phyloP scores from a whole-genome alignment of 1,139 yeast species.

The Nakaseomyces glabratus region DNA sequence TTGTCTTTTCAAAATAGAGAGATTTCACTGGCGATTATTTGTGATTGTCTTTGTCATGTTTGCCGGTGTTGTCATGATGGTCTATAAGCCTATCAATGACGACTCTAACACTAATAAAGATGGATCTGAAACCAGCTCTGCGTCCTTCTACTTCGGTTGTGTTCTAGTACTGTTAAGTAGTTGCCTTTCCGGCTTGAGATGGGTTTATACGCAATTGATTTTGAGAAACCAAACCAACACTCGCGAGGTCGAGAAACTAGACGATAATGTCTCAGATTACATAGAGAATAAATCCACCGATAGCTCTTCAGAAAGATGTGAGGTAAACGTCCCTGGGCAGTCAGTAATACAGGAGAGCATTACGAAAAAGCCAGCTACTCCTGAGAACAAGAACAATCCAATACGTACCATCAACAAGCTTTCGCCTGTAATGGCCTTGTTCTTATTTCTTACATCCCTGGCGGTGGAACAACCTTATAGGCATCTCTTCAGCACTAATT shows the following conservation, averaged over 20 bases:
- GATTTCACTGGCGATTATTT: slow-evolving; percentile 54
- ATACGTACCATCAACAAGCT: slow-evolving; percentile 73
- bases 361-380: slow-evolving; percentile 5
- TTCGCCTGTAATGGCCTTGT: slow-evolving; percentile 71
- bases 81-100: slow-evolving; percentile 32
- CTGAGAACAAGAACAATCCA: slow-evolving; percentile 38
- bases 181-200: slow-evolving; percentile 77
- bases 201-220: slow-evolving; percentile 88
- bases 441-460: slow-evolving; percentile 41
- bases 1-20: slow-evolving; percentile 66
- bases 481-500: background rate
- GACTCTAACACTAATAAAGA: slow-evolving; percentile 26
- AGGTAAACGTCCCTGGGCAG: too few species aligned
- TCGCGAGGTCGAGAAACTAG: too few species aligned
- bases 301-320: too few species aligned
- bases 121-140: slow-evolving; percentile 17
- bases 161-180: slow-evolving; percentile 68
- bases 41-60: slow-evolving; percentile 72
- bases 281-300: too few species aligned
- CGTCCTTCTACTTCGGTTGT: slow-evolving; percentile 45
- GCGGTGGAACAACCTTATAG: slow-evolving; percentile 28
- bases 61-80: slow-evolving; percentile 81
- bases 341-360: slow-evolving; percentile 1
- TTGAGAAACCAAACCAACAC: slow-evolving; percentile 32
- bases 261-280: too few species aligned